Percentiles rank a stretch among this genome's conserved stretches.
Evolutionary conservation across 805 yeast species (phyloP).

Genomic region (Candida qinlingensis): DNA sequence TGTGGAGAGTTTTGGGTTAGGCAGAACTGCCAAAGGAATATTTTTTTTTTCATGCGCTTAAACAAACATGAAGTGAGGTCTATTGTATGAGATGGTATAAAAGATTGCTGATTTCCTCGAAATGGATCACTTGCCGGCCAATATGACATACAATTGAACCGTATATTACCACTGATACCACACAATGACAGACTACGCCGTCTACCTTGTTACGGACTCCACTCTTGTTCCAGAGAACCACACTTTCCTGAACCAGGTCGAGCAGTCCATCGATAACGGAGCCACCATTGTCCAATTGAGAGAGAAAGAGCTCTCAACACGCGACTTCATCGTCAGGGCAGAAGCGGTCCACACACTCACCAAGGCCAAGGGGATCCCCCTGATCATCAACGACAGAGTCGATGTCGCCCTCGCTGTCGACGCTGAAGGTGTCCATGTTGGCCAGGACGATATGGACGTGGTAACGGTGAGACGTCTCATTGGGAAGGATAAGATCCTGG

Average conservation of each 20-base stretch:
- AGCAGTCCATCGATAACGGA: conserved; percentile 60
- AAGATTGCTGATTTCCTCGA: not conserved
- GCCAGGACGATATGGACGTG: conserved; percentile 78
- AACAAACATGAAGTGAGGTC: not conserved
- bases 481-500: conserved; percentile 73
- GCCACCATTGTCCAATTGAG: conserved; percentile 79
- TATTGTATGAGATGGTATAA: not conserved
- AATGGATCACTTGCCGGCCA: too few species aligned
- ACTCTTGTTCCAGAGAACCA: conserved; percentile 60
- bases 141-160: too few species aligned
- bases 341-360: conserved; percentile 56
- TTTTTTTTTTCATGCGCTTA: conserved; percentile 1
- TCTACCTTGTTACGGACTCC: conserved; percentile 79
- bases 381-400: conserved; percentile 79
- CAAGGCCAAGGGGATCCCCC: conserved; percentile 53
- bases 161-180: too few species aligned
- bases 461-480: conserved; percentile 51
- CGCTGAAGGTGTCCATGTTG: conserved; percentile 91
- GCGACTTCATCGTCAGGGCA: conserved; percentile 62
- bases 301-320: conserved; percentile 69
- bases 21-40: not conserved
- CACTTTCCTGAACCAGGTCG: conserved; percentile 56
- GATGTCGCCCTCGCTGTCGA: conserved; percentile 87
- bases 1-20: not conserved
- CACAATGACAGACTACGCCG: conserved; percentile 40